Evolutionary conservation across 2,329 filamentous ascomycete genomes (phyloP), one percentile per base, ranked within the genome.

Genomic region (Xylariaceae sp.): DNA sequence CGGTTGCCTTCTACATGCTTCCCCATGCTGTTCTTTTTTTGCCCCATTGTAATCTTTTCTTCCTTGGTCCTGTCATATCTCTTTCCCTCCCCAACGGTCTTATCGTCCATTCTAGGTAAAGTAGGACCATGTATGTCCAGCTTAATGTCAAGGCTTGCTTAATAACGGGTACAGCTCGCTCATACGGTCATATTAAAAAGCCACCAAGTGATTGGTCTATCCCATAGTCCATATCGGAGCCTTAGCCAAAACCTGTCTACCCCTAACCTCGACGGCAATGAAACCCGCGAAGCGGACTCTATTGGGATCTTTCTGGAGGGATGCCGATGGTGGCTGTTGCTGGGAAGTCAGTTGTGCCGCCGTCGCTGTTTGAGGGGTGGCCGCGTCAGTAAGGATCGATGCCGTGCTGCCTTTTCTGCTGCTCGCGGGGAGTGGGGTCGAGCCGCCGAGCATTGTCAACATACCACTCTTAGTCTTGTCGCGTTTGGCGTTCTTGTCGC

Each of bases 221-320:
- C 64, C 66, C 54, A 85, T 58, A 11, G 78, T 78, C 83, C 83
- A 93, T 31, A 92, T 85, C 13, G 88, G 88, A 17, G 89, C 86
- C 73, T 90, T 90, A 55, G 83, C 74, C 62, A 93, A 73, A 44
- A 91, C 85, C 70, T 89, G 89, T 54, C 88, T 81, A 18, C 88
- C 87, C 57, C 87, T 76, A 7, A 93, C 88, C 70, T 92, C 88
- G 31, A 91, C 79, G 16, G 80, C 82, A 51, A 91, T 71, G 67
- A 92, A 93, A 5, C 85, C 87, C 1, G 89, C 85, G 67, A 92
- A 88, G 40, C 89, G 83, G 50, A 93, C 83, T 59, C 82, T 85
- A 58, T 66, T 74, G 33, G 68, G 60, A 47, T 81, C 79, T 65
- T 77, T 78, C 43, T 72, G 65, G 47, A 66, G 64, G 41, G 72